A percentile compares a stretch with the other conserved stretches of the same genome.
These are phyloP conservation scores for Ilyonectria robusta DNA, from an alignment of 2,329 filamentous ascomycete species.

Conservation along the genomic window DNA sequence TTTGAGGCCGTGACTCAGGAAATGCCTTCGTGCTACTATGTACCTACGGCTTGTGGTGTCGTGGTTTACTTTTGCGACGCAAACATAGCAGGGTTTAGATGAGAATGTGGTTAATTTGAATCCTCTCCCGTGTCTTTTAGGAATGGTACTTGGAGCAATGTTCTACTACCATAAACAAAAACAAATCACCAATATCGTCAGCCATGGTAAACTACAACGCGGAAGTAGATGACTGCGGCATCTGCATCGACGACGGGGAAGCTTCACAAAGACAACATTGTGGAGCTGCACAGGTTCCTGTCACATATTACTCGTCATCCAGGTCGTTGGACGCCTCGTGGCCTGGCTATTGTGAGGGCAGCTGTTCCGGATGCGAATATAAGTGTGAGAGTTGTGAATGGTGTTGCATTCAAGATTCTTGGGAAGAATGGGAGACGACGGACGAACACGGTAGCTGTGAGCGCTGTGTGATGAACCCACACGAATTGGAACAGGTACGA, in stretches of 20 bases:
- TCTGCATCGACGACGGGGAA: not conserved
- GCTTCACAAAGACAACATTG: not conserved
- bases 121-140: not conserved
- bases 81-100: conserved; percentile 12
- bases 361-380: not conserved
- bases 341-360: not conserved
- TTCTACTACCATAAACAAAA: not conserved
- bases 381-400: not conserved
- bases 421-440: not conserved
- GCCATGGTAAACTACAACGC: conserved; percentile 34
- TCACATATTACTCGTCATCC: not conserved
- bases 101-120: not conserved
- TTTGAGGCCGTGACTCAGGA: conserved; percentile 2
- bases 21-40: not conserved
- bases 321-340: not conserved
- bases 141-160: not conserved
- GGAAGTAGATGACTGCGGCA: conserved; percentile 26
- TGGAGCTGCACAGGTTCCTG: not conserved
- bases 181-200: not conserved
- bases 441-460: not conserved
- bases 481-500: conserved; percentile 4
- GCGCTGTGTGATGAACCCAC: not conserved
- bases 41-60: conserved; percentile 22
- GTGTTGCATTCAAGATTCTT: not conserved
- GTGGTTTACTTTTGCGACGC: conserved; percentile 20